Conservation (phyloP, 306 rosid species). For the Amphicarpaea edgeworthii region DNA sequence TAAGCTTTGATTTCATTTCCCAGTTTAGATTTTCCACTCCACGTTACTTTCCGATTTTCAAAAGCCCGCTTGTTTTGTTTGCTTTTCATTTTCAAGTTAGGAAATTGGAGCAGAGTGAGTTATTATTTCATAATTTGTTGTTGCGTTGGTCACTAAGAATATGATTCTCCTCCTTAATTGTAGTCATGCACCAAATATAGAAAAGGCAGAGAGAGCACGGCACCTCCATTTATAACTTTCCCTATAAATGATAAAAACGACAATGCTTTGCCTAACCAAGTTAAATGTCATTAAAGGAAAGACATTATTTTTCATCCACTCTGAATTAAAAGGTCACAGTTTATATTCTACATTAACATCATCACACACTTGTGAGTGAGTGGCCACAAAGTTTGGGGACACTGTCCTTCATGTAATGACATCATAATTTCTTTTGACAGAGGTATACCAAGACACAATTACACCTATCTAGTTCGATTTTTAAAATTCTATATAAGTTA, state of each 20-base stretch:
- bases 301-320: neutral
- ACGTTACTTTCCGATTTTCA: conserved; percentile 22
- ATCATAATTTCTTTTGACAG: neutral
- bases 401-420: neutral
- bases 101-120: conserved; percentile 20
- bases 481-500: no score
- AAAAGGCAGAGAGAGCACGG: neutral
- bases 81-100: conserved; percentile 12
- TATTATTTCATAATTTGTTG: neutral
- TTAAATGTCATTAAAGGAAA: conserved; percentile 25
- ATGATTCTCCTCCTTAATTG: neutral
- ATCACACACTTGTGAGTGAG: neutral
- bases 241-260: conserved; percentile 38
- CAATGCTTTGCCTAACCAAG: conserved; percentile 29
- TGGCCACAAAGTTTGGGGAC: neutral
- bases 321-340: neutral
- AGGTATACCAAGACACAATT: no score
- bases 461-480: no score
- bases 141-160: neutral
- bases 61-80: conserved; percentile 44
- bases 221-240: neutral
- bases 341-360: no score
- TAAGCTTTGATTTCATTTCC: neutral
- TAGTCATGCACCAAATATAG: conserved; percentile 10
- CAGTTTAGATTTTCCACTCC: conserved; percentile 36